These are phyloP conservation scores for Symbiodinium pilosum DNA, from an alignment of 73 alveolate genomes.

Conservation along the genomic window DNA sequence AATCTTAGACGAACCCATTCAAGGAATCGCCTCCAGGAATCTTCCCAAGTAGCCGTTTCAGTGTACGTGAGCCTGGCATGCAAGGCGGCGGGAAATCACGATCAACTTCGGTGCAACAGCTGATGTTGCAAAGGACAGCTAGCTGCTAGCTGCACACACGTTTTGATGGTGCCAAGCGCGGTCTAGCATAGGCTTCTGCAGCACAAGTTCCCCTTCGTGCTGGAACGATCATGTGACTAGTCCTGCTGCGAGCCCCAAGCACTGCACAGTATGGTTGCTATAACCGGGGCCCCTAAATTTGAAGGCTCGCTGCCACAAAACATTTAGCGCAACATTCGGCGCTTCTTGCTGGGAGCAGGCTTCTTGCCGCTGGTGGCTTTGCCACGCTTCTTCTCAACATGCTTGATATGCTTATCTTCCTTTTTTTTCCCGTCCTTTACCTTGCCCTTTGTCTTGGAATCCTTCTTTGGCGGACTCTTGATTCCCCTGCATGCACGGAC, in stretches of 20 bases:
- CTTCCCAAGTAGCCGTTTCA: neutral
- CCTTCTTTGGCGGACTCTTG: neutral
- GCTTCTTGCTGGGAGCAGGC: neutral
- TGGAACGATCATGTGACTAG: neutral
- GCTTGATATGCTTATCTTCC: neutral
- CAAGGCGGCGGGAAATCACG: too few relatives aligned
- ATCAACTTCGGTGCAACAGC: too few relatives aligned
- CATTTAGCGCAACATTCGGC: neutral
- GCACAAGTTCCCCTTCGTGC: neutral
- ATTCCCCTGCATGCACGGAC: too few relatives aligned
- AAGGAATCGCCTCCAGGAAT: too few relatives aligned
- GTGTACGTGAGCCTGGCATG: neutral
- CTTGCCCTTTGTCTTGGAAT: neutral
- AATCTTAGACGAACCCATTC: too few relatives aligned
- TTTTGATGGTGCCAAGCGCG: too few relatives aligned
- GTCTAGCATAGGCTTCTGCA: too few relatives aligned
- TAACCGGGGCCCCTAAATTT: neutral
- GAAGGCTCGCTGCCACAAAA: neutral
- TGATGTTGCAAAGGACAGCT: too few relatives aligned
- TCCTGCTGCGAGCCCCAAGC: neutral
- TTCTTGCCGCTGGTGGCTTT: too few relatives aligned
- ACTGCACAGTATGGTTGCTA: neutral
- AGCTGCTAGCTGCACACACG: too few relatives aligned
- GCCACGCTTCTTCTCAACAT: too few relatives aligned
- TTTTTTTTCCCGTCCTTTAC: neutral